These are phyloP conservation scores for Pythium brachiatum DNA, from an alignment of 352 stramenopile genomes.

Conservation along the genomic window DNA sequence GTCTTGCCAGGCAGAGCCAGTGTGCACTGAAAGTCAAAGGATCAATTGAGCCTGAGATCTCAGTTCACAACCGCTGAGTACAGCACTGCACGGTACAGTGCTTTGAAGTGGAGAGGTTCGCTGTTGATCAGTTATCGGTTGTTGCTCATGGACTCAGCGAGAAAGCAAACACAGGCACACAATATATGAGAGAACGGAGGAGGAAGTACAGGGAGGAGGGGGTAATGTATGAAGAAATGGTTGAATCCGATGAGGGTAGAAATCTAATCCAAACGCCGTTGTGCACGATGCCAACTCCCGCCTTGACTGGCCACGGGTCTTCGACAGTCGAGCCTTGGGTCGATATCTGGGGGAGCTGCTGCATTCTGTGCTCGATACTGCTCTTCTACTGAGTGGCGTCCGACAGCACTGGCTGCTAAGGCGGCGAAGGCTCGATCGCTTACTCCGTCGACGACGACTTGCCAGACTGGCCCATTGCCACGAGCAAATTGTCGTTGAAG, in stretches of 20 bases:
- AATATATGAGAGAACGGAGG: too few relatives aligned
- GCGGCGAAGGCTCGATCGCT: neutral
- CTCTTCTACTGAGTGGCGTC: slow-evolving; percentile 3
- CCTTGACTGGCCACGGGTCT: neutral
- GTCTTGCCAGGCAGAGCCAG: too few relatives aligned
- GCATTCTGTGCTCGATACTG: neutral
- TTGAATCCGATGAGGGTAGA: slow-evolving; percentile 7
- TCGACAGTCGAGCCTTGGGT: neutral
- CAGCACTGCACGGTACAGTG: too few relatives aligned
- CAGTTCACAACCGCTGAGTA: too few relatives aligned
- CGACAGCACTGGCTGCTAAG: neutral
- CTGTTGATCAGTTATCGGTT: too few relatives aligned
- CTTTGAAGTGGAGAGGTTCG: too few relatives aligned
- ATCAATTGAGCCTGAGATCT: too few relatives aligned
- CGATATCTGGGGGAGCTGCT: neutral
- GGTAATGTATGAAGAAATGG: slow-evolving; percentile 25
- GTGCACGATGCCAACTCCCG: neutral
- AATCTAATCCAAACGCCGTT: slow-evolving; percentile 19
- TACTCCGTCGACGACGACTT: slow-evolving; percentile 5
- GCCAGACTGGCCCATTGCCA: slow-evolving; percentile 44
- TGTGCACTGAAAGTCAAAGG: too few relatives aligned
- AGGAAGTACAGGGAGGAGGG: slow-evolving; percentile 26
- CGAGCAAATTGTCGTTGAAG: slow-evolving; percentile 65
- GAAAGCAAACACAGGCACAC: too few relatives aligned
- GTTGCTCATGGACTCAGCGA: too few relatives aligned